Percentiles rank a stretch among this genome's conserved stretches.
phyloP scores from a whole-genome alignment of 768 basidiomycete genomes.

The Udeniomyces megalosporus region DNA sequence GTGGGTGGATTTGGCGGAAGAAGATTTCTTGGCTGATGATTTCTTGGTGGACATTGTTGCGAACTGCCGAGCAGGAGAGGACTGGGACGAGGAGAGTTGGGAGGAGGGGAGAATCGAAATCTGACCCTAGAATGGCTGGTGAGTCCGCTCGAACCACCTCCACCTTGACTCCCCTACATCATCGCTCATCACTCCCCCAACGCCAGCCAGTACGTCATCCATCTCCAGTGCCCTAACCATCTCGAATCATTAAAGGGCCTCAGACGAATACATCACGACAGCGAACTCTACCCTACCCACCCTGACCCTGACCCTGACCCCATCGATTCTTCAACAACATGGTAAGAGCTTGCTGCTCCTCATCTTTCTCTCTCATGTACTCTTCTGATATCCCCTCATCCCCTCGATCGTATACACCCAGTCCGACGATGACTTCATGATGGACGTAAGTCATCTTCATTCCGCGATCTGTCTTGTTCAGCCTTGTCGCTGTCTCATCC shows the following conservation, averaged over 20 bases:
- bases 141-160: not conserved
- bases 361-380: not conserved
- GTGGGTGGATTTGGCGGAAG: too few species aligned
- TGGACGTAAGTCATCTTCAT: constrained; percentile 30
- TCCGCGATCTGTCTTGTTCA: too few species aligned
- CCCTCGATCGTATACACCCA: not conserved
- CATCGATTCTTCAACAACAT: not conserved
- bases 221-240: too few species aligned
- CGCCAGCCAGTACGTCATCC: too few species aligned
- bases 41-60: not conserved
- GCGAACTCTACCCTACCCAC: too few species aligned
- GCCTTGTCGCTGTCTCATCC: too few species aligned
- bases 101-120: not conserved
- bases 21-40: not conserved
- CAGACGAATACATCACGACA: too few species aligned
- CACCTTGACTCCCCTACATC: not conserved
- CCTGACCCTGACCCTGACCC: not conserved
- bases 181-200: too few species aligned
- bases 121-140: too few species aligned
- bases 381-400: too few species aligned
- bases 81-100: not conserved
- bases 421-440: constrained; percentile 31
- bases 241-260: too few species aligned
- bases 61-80: not conserved
- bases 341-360: not conserved